These are phyloP conservation scores for Solanum pinnatisectum DNA, from an alignment of 257 asterid genomes.

Conservation along the genomic window DNA sequence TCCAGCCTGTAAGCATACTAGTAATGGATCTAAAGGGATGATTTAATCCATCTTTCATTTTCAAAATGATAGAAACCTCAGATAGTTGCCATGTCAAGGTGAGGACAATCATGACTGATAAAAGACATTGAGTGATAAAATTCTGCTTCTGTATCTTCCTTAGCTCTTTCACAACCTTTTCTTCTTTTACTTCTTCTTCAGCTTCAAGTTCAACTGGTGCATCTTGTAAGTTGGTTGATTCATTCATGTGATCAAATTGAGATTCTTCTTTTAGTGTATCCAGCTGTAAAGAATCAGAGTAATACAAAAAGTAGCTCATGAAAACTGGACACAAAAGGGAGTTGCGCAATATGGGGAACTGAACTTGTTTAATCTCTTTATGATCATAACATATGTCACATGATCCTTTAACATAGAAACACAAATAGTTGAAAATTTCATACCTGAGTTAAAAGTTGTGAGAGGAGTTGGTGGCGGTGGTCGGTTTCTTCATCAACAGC, in stretches of 20 bases:
- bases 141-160: conserved; percentile 58
- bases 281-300: conserved; percentile 13
- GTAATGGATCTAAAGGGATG: conserved; percentile 47
- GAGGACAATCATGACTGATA: conserved; percentile 49
- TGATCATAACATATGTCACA: not conserved
- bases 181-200: conserved; percentile 9
- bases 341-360: not conserved
- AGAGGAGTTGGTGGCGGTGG: conserved; percentile 16
- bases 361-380: not conserved
- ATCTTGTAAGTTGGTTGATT: not conserved
- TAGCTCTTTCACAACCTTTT: conserved; percentile 42
- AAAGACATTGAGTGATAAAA: conserved; percentile 54
- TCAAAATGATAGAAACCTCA: conserved; percentile 54
- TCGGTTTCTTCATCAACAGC: not conserved
- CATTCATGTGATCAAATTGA: not conserved
- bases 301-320: not conserved
- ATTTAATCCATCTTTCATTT: conserved; percentile 39
- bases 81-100: conserved; percentile 81
- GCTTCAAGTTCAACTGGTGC: not conserved
- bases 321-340: not conserved
- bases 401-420: too few relatives aligned
- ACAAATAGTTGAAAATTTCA: not conserved
- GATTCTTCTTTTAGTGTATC: conserved; percentile 31
- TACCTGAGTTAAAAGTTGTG: conserved; percentile 36
- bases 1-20: conserved; percentile 15